phyloP scores from a whole-genome alignment of 2,329 filamentous ascomycete genomes.

The Botrytis tulipae region DNA sequence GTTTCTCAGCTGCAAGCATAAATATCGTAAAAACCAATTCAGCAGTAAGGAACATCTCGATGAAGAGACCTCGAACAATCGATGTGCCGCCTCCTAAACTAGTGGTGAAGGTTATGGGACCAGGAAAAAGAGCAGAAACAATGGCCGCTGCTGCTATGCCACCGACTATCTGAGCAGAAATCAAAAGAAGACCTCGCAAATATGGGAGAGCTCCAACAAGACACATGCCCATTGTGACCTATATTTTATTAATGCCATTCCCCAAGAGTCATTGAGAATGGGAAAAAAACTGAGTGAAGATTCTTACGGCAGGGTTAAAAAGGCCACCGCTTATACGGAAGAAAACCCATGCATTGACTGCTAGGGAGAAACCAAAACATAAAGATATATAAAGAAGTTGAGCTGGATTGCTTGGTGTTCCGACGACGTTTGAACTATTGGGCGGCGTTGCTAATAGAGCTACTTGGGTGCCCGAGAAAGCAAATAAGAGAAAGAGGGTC shows the following conservation, averaged over 20 bases:
- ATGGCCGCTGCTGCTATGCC: slow-evolving; percentile 44
- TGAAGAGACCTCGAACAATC: slow-evolving; percentile 47
- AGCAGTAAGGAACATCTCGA: slow-evolving; percentile 49
- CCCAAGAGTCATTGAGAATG: slow-evolving; percentile 31
- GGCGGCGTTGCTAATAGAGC: slow-evolving; percentile 33
- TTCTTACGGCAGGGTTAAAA: slow-evolving; percentile 47
- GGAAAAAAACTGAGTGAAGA: not conserved
- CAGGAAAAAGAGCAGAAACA: slow-evolving; percentile 27
- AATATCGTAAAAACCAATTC: slow-evolving; percentile 51
- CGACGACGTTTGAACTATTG: slow-evolving; percentile 40
- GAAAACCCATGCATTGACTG: slow-evolving; percentile 56
- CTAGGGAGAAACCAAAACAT: slow-evolving; percentile 40
- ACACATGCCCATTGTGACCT: slow-evolving; percentile 41
- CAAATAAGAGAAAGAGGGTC: slow-evolving; percentile 33
- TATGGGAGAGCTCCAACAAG: slow-evolving; percentile 40
- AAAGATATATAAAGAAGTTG: slow-evolving; percentile 40
- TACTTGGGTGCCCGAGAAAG: slow-evolving; percentile 33
- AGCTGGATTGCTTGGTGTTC: slow-evolving; percentile 42
- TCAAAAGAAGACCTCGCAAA: slow-evolving; percentile 37
- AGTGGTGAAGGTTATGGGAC: slow-evolving; percentile 48
- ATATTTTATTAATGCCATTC: slow-evolving; percentile 39
- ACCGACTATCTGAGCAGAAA: slow-evolving; percentile 40
- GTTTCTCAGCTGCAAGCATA: slow-evolving; percentile 51
- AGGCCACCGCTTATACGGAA: slow-evolving; percentile 51
- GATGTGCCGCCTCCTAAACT: slow-evolving; percentile 43